These are phyloP conservation scores for Camellia lanceoleosa DNA, from an alignment of 148 eudicot species.

Conservation along the genomic window DNA sequence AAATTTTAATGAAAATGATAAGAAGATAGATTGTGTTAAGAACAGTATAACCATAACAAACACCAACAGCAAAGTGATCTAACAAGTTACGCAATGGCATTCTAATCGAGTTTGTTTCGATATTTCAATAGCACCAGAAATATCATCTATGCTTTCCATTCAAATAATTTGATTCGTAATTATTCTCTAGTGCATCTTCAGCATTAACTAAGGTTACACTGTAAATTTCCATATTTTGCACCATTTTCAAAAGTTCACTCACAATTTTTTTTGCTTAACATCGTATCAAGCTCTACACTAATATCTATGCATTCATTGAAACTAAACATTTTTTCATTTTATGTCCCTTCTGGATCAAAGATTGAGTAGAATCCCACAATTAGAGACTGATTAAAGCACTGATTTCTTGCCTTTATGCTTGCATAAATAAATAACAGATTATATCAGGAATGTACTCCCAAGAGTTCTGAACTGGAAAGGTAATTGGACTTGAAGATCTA, in stretches of 20 bases:
- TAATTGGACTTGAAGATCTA: background rate
- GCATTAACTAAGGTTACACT: background rate
- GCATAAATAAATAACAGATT: background rate
- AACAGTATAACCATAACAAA: background rate
- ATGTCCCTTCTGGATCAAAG: background rate
- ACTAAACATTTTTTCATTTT: background rate
- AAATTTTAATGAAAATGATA: background rate
- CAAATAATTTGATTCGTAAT: background rate
- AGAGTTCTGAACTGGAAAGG: background rate
- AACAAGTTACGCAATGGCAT: background rate
- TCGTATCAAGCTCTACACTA: background rate
- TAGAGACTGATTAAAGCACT: background rate
- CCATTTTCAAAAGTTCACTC: background rate
- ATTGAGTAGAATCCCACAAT: background rate
- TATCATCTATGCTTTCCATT: background rate
- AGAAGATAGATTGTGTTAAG: background rate
- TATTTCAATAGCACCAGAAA: background rate
- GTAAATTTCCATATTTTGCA: background rate
- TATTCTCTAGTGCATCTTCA: background rate
- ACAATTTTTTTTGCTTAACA: background rate
- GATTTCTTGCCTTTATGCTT: background rate
- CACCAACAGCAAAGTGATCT: background rate
- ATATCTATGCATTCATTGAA: conserved; percentile 1
- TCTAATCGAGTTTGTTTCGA: background rate
- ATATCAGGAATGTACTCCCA: background rate